phyloP scores from a whole-genome alignment of 2,329 filamentous ascomycete genomes.

The Cytospora piceae region DNA sequence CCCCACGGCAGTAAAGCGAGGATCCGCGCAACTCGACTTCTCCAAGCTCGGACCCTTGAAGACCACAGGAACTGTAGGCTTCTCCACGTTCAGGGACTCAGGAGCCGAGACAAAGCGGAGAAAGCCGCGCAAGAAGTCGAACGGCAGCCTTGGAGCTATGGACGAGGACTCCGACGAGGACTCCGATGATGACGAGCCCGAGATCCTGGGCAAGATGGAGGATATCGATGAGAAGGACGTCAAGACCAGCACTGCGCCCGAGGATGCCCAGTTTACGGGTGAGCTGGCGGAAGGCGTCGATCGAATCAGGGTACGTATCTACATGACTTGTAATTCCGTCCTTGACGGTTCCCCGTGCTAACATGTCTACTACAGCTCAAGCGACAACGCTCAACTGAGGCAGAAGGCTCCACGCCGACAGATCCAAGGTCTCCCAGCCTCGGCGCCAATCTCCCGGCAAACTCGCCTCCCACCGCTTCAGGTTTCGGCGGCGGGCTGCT shows the following conservation, averaged over 20 bases:
- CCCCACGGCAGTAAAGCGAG: constrained; percentile 69
- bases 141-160: constrained; percentile 60
- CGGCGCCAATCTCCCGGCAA: constrained; percentile 44
- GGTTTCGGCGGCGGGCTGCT: constrained; percentile 26
- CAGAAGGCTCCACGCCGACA: constrained; percentile 52
- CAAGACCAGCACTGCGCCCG: constrained; percentile 61
- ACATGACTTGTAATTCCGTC: not conserved
- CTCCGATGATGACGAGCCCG: constrained; percentile 68
- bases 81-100: constrained; percentile 82
- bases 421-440: constrained; percentile 51
- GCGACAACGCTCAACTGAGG: constrained; percentile 76
- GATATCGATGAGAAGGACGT: constrained; percentile 66
- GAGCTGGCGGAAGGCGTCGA: constrained; percentile 81
- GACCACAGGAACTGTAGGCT: constrained; percentile 84
- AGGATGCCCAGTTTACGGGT: constrained; percentile 72
- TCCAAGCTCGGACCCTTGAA: constrained; percentile 83
- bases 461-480: constrained; percentile 47
- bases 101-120: constrained; percentile 60
- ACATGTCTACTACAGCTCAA: constrained; percentile 65
- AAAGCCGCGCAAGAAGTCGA: constrained; percentile 65
- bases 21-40: constrained; percentile 84
- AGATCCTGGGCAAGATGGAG: constrained; percentile 66
- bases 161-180: constrained; percentile 75
- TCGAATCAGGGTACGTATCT: constrained; percentile 71
- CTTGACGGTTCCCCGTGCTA: constrained; percentile 28